Percentiles rank a stretch among this genome's conserved stretches.
These are phyloP conservation scores for Amaranthus palmeri DNA, from an alignment of 148 eudicot genomes.

Conservation along the genomic window DNA sequence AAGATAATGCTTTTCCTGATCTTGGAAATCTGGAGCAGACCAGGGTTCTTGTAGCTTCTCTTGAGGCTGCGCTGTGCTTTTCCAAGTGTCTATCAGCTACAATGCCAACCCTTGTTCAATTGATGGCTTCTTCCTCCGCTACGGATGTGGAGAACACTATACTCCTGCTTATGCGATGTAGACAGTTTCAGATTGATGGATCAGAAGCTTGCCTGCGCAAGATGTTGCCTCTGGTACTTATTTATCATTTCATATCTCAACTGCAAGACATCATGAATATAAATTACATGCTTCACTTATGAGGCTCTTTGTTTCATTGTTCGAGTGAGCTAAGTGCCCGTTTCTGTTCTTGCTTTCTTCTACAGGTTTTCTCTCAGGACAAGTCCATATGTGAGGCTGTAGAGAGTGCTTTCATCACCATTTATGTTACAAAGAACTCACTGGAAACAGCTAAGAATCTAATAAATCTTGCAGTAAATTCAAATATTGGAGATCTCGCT, in stretches of 20 bases:
- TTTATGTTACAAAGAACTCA: constrained; percentile 71
- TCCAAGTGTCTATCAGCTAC: constrained; percentile 72
- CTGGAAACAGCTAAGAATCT: constrained; percentile 88
- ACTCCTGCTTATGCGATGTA: constrained; percentile 87
- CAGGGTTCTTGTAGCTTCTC: constrained; percentile 86
- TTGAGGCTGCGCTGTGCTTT: constrained; percentile 85
- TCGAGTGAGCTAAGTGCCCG: neutral
- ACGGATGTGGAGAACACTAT: constrained; percentile 91
- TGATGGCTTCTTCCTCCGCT: constrained; percentile 97
- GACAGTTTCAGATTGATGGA: constrained; percentile 91
- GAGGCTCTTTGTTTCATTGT: constrained; percentile 1
- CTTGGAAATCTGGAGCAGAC: constrained; percentile 94
- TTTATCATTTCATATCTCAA: constrained; percentile 14
- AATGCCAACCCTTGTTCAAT: constrained; percentile 86
- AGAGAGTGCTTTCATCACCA: constrained; percentile 86
- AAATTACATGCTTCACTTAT: neutral
- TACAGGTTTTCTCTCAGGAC: constrained; percentile 91
- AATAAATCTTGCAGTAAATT: constrained; percentile 62
- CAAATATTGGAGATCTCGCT: constrained; percentile 96
- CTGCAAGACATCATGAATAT: neutral
- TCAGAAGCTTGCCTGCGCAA: constrained; percentile 87
- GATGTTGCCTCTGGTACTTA: constrained; percentile 89
- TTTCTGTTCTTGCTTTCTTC: constrained; percentile 16
- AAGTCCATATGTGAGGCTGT: constrained; percentile 90
- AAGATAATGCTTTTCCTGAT: constrained; percentile 72